Evolutionary conservation across 2,329 filamentous ascomycete genomes (phyloP), one percentile per base, ranked within the genome.

Genomic region (Epichloe festucae): DNA sequence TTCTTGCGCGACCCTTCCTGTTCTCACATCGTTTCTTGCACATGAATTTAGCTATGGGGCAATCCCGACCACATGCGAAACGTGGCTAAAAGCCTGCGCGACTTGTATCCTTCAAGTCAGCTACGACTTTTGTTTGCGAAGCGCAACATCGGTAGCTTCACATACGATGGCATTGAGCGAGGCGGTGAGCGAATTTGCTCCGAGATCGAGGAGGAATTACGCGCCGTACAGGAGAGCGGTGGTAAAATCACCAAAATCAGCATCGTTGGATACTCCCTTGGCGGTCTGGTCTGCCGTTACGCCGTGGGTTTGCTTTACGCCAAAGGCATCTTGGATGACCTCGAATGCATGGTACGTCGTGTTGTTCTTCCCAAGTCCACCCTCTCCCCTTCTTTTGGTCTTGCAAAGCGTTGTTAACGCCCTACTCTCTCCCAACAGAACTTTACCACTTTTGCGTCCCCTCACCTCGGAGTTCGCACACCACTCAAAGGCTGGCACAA

Each of bases 401-500:
- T 39, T 35, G 38, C 17, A 27, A 34, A 6, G 12, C 10, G 8
- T 36, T 14, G 19, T 17, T 42, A 41, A 49, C 35, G 17, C n/a
- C 11, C 27, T 19, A 11, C 15, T 31, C 4, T 39, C 11, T 14
- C 6, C 21, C 17, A 42, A 12, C 11, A 85, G 78, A 96, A 95
- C 73, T 96, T 97, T 68, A 88, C 85, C 2, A 95, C 90, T 1
- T 96, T 97, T 67, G 91, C 87, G 5, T 84, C 86, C 35, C 91
- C 87, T 23, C 87, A 90, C 67, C 74, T 90, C 7, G 87, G 87
- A n/a, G 85, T 86, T 1, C 75, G 85, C 48, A 80, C 81, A 1
- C 86, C 87, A 1, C 68, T 82, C 43, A 79, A 77, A 46, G 85
- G 85, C 15, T 77, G 77, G 69, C 73, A 77, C 52, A 82, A 81